Conservation (phyloP, 352 stramenopile genomes). For the Globisporangium middletonii region DNA sequence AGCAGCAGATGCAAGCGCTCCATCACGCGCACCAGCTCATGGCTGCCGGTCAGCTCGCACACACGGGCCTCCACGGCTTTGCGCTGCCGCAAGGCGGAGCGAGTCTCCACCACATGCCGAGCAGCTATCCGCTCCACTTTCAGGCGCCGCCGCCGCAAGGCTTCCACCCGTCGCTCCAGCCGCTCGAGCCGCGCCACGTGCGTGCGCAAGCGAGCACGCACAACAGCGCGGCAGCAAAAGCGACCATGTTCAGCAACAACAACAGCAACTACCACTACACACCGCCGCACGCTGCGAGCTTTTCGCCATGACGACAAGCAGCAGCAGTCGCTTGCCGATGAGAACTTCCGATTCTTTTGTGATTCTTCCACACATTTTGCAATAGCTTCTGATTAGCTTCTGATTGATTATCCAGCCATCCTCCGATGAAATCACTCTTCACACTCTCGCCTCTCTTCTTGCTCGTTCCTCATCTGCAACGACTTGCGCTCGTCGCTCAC, state of each 20-base stretch:
- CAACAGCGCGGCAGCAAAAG: constrained; percentile 4
- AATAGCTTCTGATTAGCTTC: neutral
- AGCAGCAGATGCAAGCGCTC: constrained; percentile 13
- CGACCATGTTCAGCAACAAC: constrained; percentile 19
- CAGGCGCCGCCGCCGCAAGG: neutral
- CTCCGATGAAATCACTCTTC: neutral
- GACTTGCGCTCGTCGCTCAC: neutral
- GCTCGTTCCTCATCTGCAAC: neutral
- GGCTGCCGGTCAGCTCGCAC: constrained; percentile 1
- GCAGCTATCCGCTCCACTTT: no score
- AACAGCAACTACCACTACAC: constrained; percentile 20
- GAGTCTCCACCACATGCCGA: neutral
- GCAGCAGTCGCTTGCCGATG: constrained; percentile 14
- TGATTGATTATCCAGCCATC: neutral
- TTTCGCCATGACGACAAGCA: constrained; percentile 22
- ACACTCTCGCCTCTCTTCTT: neutral
- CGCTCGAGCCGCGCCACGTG: constrained; percentile 3
- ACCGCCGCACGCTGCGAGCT: neutral
- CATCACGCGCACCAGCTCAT: constrained; percentile 16
- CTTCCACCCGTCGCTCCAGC: neutral
- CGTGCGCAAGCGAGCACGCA: neutral
- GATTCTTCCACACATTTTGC: neutral
- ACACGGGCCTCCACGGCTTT: neutral
- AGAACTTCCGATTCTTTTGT: constrained; percentile 8
- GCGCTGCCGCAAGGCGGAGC: neutral